Evolutionary conservation across 2,329 filamentous ascomycete genomes (phyloP).

Genomic region (Neofusicoccum laricinum): DNA sequence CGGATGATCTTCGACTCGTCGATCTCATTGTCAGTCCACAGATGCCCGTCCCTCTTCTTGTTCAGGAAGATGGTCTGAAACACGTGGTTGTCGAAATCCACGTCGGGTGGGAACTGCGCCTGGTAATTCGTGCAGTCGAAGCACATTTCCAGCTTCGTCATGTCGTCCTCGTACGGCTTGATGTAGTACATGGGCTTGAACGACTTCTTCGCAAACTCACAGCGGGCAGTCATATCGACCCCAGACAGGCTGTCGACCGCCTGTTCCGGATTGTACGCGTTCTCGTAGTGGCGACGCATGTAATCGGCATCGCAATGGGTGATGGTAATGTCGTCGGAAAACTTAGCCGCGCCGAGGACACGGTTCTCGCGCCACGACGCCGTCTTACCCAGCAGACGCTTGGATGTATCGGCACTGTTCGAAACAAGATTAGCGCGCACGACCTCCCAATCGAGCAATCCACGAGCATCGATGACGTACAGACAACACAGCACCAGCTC

Average conservation of each 20-base stretch:
- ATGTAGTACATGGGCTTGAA: constrained; percentile 67
- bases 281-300: constrained; percentile 68
- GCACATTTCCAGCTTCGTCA: constrained; percentile 58
- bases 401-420: constrained; percentile 51
- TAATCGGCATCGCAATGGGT: constrained; percentile 65
- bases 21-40: constrained; percentile 62
- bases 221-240: constrained; percentile 40
- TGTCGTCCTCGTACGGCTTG: constrained; percentile 56
- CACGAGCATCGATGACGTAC: constrained; percentile 26
- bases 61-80: constrained; percentile 70
- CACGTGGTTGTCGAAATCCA: constrained; percentile 59
- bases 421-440: neutral
- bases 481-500: constrained; percentile 64
- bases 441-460: neutral
- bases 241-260: constrained; percentile 40
- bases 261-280: constrained; percentile 52
- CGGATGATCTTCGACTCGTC: constrained; percentile 59
- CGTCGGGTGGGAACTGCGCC: constrained; percentile 60
- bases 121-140: constrained; percentile 78
- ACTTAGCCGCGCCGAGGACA: constrained; percentile 68
- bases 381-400: constrained; percentile 57
- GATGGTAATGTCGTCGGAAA: constrained; percentile 68
- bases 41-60: constrained; percentile 50
- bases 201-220: constrained; percentile 47
- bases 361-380: constrained; percentile 61